Base-by-base conservation (phyloP, 2,329 filamentous ascomycete genomes). In the Pseudogymnoascus sp. region DNA sequence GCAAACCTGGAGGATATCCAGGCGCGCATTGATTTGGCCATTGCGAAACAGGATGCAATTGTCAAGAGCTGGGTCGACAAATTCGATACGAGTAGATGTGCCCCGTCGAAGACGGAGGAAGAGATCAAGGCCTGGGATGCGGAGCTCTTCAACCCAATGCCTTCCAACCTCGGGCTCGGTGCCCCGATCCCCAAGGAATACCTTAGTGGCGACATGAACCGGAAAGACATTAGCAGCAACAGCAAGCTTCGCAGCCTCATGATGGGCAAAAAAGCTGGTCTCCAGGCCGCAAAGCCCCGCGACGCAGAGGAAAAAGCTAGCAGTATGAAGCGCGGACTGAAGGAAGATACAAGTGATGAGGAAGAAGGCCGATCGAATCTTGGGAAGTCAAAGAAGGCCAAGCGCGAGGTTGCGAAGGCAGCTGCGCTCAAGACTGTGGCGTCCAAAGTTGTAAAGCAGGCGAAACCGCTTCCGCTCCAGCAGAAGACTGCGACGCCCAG, bases 41-140 rank as follows among this genome's bases (percentile, higher is more conserved):
- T 72, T 38, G 70, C 71, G 54, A 70, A 69, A 58, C 67, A 66
- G 35, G 70, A 72, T 64, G 64, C 65, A 14, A 65, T 72, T 34
- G 65, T 72, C 41, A 68, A 69, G 39, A 69, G 68, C 57, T 72
- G 70, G 69, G 67, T 66, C 28, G 58, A 60, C 34, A 43, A 54
- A 6, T 60, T 41, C 39, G 58, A 54, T 11, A 58, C 57, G 2
- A 37, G 20, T 11, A 37, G 28, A 58, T 58, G 57, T 30, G 62
- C 66, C 6, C 65, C 64, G 6, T 47, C 60, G 20, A 69, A 70
- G 61, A 69, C 70, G n/a, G 60, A 69, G 39, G 70, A 67, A 62
- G 67, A 73, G 60, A 64, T 71, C n/a, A 68, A 71, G 25, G 70
- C 69, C 7, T 69, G 72, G 64, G 70, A 72, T 63, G 67, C 65